phyloP scores from a whole-genome alignment of 2,329 filamentous ascomycete genomes.

The Ophiocordyceps polyrhachis-furcata region DNA sequence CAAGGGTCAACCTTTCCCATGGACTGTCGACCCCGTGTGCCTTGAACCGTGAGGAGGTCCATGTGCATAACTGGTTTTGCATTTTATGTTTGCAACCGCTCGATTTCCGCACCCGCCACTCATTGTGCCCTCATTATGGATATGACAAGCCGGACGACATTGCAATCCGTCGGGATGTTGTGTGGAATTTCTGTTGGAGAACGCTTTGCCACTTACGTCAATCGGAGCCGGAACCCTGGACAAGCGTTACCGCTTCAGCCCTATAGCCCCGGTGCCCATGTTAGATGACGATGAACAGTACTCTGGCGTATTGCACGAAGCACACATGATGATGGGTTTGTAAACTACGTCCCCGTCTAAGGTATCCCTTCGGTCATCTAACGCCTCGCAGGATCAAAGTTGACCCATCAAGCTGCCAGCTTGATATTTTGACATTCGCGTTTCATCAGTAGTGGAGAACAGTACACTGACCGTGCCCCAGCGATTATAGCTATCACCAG shows the following conservation, averaged over 20 bases:
- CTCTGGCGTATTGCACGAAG: neutral
- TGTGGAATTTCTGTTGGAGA: neutral
- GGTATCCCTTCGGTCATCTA: neutral
- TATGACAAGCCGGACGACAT: neutral
- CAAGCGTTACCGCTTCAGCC: neutral
- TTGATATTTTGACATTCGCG: neutral
- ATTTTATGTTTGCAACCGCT: neutral
- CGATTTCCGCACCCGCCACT: neutral
- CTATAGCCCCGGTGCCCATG: neutral
- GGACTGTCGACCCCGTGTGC: neutral
- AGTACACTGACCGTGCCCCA: slow-evolving; percentile 36
- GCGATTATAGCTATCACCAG: slow-evolving; percentile 37
- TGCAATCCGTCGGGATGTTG: neutral
- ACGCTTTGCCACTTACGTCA: neutral
- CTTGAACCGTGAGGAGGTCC: neutral
- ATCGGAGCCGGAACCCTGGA: neutral
- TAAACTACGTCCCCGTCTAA: slow-evolving; percentile 2
- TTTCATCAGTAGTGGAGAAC: slow-evolving; percentile 23
- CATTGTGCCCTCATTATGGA: neutral
- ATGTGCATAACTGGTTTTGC: neutral
- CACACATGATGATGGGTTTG: slow-evolving; percentile 9
- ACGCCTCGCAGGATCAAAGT: slow-evolving; percentile 33
- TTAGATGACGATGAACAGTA: neutral
- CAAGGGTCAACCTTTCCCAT: neutral
- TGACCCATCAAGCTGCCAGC: slow-evolving; percentile 22